These are phyloP conservation scores for Kazachstania taianensis DNA, from an alignment of 805 yeast genomes.

Conservation along the genomic window DNA sequence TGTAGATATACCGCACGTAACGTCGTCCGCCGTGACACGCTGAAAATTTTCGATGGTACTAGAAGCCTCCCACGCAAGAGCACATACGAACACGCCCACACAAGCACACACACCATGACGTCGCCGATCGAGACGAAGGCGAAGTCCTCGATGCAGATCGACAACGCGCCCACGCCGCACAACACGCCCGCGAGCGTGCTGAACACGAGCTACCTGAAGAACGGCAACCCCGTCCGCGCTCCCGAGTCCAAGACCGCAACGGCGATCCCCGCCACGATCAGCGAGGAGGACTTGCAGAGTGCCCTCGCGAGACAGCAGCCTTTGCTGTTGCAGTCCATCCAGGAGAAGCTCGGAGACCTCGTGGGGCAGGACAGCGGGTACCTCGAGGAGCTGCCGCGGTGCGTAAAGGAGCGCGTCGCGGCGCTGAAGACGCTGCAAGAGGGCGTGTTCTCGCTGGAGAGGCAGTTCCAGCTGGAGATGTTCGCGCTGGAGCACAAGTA, in stretches of 20 bases:
- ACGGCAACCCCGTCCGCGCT: constrained; percentile 26
- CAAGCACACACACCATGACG: constrained; percentile 65
- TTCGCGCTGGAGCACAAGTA: constrained; percentile 77
- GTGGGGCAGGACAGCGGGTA: constrained; percentile 86
- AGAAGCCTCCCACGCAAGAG: background rate
- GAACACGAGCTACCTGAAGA: constrained; percentile 53
- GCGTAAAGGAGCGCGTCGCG: constrained; percentile 63
- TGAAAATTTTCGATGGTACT: background rate
- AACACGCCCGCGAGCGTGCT: constrained; percentile 90
- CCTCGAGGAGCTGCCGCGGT: constrained; percentile 61
- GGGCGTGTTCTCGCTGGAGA: constrained; percentile 73
- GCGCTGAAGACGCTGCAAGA: constrained; percentile 78
- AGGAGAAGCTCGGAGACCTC: constrained; percentile 74
- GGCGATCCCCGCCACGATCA: constrained; percentile 53
- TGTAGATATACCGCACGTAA: background rate
- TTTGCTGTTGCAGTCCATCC: constrained; percentile 73
- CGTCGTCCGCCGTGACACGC: background rate
- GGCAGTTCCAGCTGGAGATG: constrained; percentile 83
- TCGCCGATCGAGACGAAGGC: constrained; percentile 72
- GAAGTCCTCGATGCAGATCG: constrained; percentile 50
- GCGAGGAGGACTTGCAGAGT: constrained; percentile 45
- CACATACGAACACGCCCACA: too few relatives aligned
- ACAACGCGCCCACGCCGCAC: constrained; percentile 96
- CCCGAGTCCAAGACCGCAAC: constrained; percentile 12
- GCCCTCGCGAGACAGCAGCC: constrained; percentile 50